Base-by-base conservation (phyloP, 495 filamentous ascomycete species). In the Platismatia glauca region DNA sequence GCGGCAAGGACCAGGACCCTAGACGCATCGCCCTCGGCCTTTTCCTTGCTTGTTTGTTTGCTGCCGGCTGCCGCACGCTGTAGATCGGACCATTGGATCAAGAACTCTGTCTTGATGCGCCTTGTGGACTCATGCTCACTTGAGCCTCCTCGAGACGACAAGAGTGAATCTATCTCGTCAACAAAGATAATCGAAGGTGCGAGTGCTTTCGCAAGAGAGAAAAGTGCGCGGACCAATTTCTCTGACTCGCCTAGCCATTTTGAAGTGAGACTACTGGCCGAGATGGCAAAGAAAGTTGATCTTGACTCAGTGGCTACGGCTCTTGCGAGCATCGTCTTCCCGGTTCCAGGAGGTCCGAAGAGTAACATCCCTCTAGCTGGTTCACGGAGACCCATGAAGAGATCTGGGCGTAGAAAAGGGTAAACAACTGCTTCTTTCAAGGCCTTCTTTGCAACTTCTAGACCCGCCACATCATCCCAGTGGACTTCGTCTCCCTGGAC, bases 141-240 rank as follows among this genome's bases (percentile, higher is more conserved):
- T 4, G 82, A 84, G 0, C 90, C 90, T 11, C 86, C 88, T 29
- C 94, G 84, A 4, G 91, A 82, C 1, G 90, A 95, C 1, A 99
- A 80, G 7, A 99, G 76, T 1, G 94, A 97, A 72, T 99, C 94
- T 68, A 99, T 99, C 71, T 99, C 94, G 69, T 99, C 94, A 8
- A 99, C 92, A 66, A 99, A 99, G 67, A 99, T 99, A 73, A 99
- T 99, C 35, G 94, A 88, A 6, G 94, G 94, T 0, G 95, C 94
- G 77, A 97, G 97, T 75, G 97, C 94, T 71, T 99, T 99, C 34
- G 94, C 94, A 2, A 99, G 79, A 11, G 94, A 92, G 72, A 99
- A 99, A 76, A 90, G 94, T 75, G 97, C 94, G 37, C 94, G 89
- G 37, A 99, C 94, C 7, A 99, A 83, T 79, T 97, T 99, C 33